Conservation (phyloP, 352 stramenopile species). For the Phytophthora syringae region DNA sequence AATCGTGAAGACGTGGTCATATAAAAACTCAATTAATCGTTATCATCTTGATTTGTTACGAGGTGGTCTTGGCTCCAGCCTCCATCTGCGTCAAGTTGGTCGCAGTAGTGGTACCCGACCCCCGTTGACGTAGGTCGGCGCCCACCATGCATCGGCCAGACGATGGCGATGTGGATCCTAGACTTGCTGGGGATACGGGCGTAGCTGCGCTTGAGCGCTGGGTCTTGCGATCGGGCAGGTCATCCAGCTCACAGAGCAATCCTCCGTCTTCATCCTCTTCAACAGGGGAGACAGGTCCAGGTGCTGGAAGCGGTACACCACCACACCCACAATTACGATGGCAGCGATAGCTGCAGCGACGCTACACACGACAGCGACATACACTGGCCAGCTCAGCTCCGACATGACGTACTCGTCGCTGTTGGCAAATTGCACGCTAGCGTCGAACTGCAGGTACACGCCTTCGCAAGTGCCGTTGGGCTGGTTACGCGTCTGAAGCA, state of each 20-base stretch:
- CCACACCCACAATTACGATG: constrained; percentile 52
- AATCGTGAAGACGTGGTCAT: neutral
- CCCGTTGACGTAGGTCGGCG: constrained; percentile 37
- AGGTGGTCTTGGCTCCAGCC: constrained; percentile 20
- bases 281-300: constrained; percentile 22
- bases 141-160: constrained; percentile 10
- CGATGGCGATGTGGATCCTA: constrained; percentile 22
- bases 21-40: constrained; percentile 22
- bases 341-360: constrained; percentile 57
- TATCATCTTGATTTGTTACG: constrained; percentile 24
- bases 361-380: constrained; percentile 62
- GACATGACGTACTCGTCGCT: constrained; percentile 69
- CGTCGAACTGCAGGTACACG: constrained; percentile 75
- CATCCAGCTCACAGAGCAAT: constrained; percentile 41
- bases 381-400: constrained; percentile 57
- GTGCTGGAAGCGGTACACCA: constrained; percentile 55
- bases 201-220: neutral
- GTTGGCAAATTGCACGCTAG: constrained; percentile 56
- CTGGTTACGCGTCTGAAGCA: constrained; percentile 78
- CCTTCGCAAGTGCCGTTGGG: constrained; percentile 63
- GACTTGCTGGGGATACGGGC: constrained; percentile 17
- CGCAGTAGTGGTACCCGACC: constrained; percentile 3
- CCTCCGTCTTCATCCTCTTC: constrained; percentile 41
- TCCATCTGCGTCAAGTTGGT: constrained; percentile 30
- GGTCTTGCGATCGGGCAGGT: constrained; percentile 21